Base-by-base conservation (phyloP, 176 grass and related monocot genomes). In the Raddia guianensis region DNA sequence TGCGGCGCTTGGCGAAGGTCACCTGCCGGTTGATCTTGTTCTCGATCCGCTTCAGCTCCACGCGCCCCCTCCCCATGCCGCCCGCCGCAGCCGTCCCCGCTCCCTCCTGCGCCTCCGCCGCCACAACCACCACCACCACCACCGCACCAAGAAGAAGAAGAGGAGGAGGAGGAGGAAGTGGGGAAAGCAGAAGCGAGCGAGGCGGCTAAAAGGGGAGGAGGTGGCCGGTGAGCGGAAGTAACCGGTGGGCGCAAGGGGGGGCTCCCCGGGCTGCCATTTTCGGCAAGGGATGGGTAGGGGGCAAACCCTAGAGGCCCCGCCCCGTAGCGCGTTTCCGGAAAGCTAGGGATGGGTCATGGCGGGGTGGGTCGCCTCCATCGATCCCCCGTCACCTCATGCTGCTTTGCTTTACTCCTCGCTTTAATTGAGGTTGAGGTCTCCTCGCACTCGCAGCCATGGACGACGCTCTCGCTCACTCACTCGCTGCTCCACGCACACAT, bases 1-100 rank as follows among this genome's bases (percentile, higher is more conserved):
- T 91, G 72, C 88, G 72, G 48, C 92, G 88, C 88, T 94, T 94
- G 32, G 92, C 76, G 80, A 94, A 94, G 42, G 83, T 88, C 60
- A 94, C 92, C 88, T 94, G 92, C 19, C 86, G 71, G 86, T 86
- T 94, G 75, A 84, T 91, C 92, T 89, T 89, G 92, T 94, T 89
- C 88, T 94, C 88, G 75, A 91, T 91, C 88, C 83, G 61, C 86
- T 83, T 86, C 7, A 94, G 83, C 88, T 91, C 86, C 62, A 91
- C 88, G 60, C 83, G 48, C 1, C 92, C 92, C 72, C 86, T 37
- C 74, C 83, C 83, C 90, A 91, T 92, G 51, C 4, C 57, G 0
- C 9, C 19, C n/a, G 18, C 1, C 33, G 12, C 4, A 0, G 37
- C 4, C 37, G 37, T 40, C 5, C n/a, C 21, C 67, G 45, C 44